Evolutionary conservation across 768 basidiomycete species (phyloP).

Genomic region (Crassisporium funariophilum): DNA sequence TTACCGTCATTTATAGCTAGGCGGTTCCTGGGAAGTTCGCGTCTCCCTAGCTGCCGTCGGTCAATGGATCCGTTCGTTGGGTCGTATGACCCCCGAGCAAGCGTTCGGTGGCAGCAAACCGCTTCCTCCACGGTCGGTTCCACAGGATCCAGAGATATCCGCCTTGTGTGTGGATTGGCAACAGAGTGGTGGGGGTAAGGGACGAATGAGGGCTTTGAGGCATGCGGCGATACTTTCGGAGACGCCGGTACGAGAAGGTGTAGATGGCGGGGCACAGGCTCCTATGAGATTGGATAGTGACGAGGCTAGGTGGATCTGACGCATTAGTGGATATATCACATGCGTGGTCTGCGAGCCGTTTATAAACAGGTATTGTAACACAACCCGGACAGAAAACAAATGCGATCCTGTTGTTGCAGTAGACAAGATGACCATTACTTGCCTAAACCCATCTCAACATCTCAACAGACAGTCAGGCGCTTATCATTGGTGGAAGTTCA

Average conservation of each 20-base stretch:
- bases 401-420: no score
- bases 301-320: slow-evolving; percentile 5
- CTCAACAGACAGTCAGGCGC: no score
- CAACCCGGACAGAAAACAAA: no score
- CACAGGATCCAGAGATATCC: slow-evolving; percentile 40
- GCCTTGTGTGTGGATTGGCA: slow-evolving; percentile 31
- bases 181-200: slow-evolving; percentile 9
- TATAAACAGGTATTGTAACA: no score
- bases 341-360: no score
- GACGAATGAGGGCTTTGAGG: slow-evolving; percentile 42
- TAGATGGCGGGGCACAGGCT: slow-evolving; percentile 20
- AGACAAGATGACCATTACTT: no score
- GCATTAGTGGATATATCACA: no score
- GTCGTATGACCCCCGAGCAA: slow-evolving; percentile 38
- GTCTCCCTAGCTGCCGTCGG: slow-evolving; percentile 61
- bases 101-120: slow-evolving; percentile 44
- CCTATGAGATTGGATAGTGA: slow-evolving; percentile 33
- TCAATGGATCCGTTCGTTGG: slow-evolving; percentile 58
- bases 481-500: no score
- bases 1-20: slow-evolving; percentile 47
- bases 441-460: no score
- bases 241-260: slow-evolving; percentile 44
- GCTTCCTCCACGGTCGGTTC: slow-evolving; percentile 37
- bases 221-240: slow-evolving; percentile 47
- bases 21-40: slow-evolving; percentile 61